Evolutionary conservation across 176 grass and related monocot genomes (phyloP).

Genomic region (Saccharum spontaneum): DNA sequence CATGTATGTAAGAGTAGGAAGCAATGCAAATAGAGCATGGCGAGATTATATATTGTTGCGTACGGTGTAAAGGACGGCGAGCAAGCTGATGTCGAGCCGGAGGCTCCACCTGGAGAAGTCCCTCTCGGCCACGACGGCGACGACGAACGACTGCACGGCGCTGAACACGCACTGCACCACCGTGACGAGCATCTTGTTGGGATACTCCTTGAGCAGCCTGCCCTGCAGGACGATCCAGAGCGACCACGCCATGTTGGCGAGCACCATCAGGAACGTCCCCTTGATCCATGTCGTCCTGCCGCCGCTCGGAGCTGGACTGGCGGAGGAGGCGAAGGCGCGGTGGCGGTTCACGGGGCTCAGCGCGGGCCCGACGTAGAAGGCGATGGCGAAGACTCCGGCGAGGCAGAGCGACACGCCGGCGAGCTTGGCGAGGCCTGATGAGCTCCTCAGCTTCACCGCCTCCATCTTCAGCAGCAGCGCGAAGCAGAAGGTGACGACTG

Average conservation of each 20-base stretch:
- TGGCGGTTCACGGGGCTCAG: conserved; percentile 56
- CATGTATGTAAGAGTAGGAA: too few species aligned
- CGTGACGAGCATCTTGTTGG: conserved; percentile 51
- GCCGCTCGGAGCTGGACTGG: too few species aligned
- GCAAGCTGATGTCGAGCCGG: background rate
- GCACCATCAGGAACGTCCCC: conserved; percentile 59
- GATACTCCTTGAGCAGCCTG: conserved; percentile 43
- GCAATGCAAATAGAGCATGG: too few species aligned
- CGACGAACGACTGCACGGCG: conserved; percentile 35
- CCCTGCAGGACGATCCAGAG: conserved; percentile 55
- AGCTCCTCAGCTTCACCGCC: conserved; percentile 38
- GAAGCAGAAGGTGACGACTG: conserved; percentile 39
- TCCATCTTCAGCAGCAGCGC: conserved; percentile 68
- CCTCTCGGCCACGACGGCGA: conserved; percentile 33
- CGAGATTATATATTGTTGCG: too few species aligned
- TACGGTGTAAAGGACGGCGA: background rate
- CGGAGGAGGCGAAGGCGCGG: conserved; percentile 1
- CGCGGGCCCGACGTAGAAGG: conserved; percentile 49
- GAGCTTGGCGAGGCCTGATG: conserved; percentile 53
- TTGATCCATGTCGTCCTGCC: conserved; percentile 53
- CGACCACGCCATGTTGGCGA: conserved; percentile 47
- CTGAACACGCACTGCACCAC: conserved; percentile 37
- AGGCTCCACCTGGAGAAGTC: conserved; percentile 47
- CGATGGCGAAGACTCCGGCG: conserved; percentile 48
- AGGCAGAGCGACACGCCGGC: conserved; percentile 48